These are phyloP conservation scores for Staphylotrichum longicolle DNA, from an alignment of 495 filamentous ascomycete genomes.

Conservation along the genomic window DNA sequence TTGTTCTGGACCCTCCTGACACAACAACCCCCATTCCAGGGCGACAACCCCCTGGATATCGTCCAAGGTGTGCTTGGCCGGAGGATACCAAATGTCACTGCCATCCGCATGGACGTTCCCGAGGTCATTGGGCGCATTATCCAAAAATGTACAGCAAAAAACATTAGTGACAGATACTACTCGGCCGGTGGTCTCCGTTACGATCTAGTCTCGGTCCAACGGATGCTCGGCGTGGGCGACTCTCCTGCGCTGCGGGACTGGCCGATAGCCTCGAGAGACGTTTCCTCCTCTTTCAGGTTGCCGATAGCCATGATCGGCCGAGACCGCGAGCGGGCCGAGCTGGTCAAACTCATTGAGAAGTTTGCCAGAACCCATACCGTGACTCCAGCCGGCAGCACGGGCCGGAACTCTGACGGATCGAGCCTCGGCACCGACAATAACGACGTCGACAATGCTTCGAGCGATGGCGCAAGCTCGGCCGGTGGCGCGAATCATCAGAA, in stretches of 20 bases:
- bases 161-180: conserved; percentile 78
- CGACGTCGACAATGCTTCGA: conserved; percentile 53
- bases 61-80: conserved; percentile 80
- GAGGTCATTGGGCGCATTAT: conserved; percentile 77
- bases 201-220: conserved; percentile 67
- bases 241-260: conserved; percentile 64
- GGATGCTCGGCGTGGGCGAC: conserved; percentile 73
- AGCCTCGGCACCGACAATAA: conserved; percentile 55
- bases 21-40: conserved; percentile 73
- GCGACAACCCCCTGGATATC: conserved; percentile 75
- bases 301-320: conserved; percentile 78
- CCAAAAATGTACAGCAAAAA: conserved; percentile 85
- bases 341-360: conserved; percentile 70
- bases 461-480: conserved; percentile 49
- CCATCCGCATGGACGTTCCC: conserved; percentile 73
- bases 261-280: conserved; percentile 68
- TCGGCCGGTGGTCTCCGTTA: conserved; percentile 77
- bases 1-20: conserved; percentile 84
- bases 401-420: conserved; percentile 53
- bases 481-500: conserved; percentile 42
- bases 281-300: conserved; percentile 83
- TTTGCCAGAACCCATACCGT: conserved; percentile 59
- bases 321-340: conserved; percentile 62
- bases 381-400: conserved; percentile 44
- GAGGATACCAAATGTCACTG: conserved; percentile 69